Conservation (phyloP, 305 asterid species). For the Fraxinus greggii region DNA sequence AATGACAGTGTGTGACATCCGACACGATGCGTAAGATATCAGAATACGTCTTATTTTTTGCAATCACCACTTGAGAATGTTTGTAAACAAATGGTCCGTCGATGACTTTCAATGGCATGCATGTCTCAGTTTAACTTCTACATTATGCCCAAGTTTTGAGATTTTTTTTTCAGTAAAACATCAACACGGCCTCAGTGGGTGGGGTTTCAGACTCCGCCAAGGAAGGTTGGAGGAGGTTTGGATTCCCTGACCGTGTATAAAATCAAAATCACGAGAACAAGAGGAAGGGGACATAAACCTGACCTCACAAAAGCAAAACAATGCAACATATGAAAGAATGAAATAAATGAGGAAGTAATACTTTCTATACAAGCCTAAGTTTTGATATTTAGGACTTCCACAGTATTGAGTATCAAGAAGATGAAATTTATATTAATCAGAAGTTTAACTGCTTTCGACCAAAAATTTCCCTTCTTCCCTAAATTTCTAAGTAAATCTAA, state of each 20-base stretch:
- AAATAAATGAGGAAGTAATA: neutral
- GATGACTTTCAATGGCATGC: neutral
- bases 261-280: neutral
- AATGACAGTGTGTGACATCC: neutral
- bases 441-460: neutral
- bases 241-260: neutral
- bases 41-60: conserved; percentile 1
- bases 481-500: conserved; percentile 1
- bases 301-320: neutral
- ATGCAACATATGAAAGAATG: neutral
- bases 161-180: neutral
- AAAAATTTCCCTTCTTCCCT: neutral
- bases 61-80: conserved; percentile 12
- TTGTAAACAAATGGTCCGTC: neutral
- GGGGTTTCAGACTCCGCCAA: neutral
- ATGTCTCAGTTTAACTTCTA: neutral
- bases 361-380: neutral
- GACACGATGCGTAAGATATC: neutral
- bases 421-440: neutral
- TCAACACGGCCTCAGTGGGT: neutral
- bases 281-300: neutral
- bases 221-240: neutral
- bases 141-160: neutral
- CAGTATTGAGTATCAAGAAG: conserved; percentile 4
- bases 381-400: conserved; percentile 4